Evolutionary conservation across 2,329 filamentous ascomycete genomes (phyloP), one percentile per base, ranked within the genome.

Genomic region (Ampelomyces quisqualis): DNA sequence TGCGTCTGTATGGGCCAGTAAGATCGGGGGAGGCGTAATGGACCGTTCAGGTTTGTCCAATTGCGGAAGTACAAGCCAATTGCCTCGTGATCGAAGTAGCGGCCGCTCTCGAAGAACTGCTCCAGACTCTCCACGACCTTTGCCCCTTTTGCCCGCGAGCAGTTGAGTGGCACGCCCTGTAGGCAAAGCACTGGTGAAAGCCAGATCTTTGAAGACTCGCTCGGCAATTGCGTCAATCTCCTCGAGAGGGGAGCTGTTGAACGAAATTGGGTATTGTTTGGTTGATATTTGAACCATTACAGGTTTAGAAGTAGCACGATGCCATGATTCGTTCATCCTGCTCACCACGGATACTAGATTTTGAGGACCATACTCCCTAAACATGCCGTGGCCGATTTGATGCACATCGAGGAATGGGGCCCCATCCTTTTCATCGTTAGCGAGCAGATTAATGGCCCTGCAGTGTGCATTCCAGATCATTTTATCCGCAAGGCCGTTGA

Each of bases 391-490:
- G 15, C 52, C 38, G 21, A 58, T 45, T 7, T 36, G 33, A n/a
- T 45, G 21, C 13, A 46, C 27, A 31, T 61, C 51, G 31, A 58
- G 46, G 27, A 63, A 59, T 2, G 51, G 45, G 2, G 47, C 43
- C 15, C 36, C 31, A 3, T 50, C 35, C 18, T 50, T 48, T 5
- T 44, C 51, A 13, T 57, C 51, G 15, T 46, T 50, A 13, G 52
- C 46, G 2, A 61, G 33, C 10, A 61, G 31, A 20, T 57, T 50
- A 20, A 57, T 40, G 11, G 32, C 42, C 9, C 50, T 55, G 17
- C 34, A 49, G 23, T 59, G 53, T 7, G 55, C 45, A 22, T 58
- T 57, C 47, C 53, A 51, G n/a, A 57, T 40, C 35, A 59, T 58
- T 34, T 55, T 60, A 22, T 47, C 46, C 5, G 51, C 34, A 18